Evolutionary conservation across 179 eudicot species (phyloP).

Genomic region (Gypsophila paniculata): DNA sequence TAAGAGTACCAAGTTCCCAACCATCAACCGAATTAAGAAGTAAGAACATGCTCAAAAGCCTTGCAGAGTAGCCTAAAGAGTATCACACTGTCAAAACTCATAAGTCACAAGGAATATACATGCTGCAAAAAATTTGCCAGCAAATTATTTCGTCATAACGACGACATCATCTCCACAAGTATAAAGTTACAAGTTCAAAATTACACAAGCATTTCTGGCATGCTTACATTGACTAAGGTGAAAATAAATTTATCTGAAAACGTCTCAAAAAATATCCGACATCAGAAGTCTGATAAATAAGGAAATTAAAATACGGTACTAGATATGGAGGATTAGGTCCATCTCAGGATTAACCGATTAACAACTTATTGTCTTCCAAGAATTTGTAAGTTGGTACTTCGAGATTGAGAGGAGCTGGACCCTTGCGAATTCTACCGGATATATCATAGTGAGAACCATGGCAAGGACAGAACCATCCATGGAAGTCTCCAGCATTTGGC

Average conservation of each 20-base stretch:
- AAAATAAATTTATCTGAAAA: constrained; percentile 24
- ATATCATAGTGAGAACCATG: constrained; percentile 78
- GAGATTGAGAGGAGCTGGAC: constrained; percentile 71
- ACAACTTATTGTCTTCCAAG: constrained; percentile 63
- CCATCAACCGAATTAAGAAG: no score
- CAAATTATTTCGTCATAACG: no score
- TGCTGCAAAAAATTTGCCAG: no score
- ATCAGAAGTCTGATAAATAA: constrained; percentile 15
- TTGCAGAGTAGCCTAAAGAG: no score
- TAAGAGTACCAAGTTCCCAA: no score
- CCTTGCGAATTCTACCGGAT: constrained; percentile 74
- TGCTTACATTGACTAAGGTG: constrained; percentile 9
- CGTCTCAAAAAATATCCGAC: no score
- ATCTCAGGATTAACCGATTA: constrained; percentile 37
- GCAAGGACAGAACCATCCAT: constrained; percentile 77
- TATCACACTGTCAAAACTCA: no score
- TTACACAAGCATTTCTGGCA: constrained; percentile 27
- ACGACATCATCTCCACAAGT: constrained; percentile 20
- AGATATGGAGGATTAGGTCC: constrained; percentile 22
- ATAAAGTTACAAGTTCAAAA: constrained; percentile 25
- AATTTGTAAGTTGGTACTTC: constrained; percentile 73
- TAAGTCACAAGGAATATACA: no score
- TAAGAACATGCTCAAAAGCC: no score
- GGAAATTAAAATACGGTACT: constrained; percentile 17
- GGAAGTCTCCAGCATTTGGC: constrained; percentile 66